Evolutionary conservation across 768 basidiomycete species (phyloP).

Genomic region (Lactifluus subvellereus): DNA sequence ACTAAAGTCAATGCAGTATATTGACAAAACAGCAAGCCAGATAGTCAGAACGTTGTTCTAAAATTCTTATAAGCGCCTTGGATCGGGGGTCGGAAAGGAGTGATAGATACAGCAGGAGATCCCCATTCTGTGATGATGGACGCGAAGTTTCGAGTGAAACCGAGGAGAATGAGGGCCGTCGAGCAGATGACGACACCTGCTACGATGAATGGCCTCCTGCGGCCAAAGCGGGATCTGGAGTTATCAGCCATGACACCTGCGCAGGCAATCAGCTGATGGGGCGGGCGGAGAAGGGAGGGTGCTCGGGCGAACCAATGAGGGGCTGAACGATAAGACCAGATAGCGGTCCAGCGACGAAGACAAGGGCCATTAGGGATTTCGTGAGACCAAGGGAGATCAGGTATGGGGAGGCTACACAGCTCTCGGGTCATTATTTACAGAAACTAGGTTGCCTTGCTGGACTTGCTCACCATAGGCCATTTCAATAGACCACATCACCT

Average conservation of each 20-base stretch:
- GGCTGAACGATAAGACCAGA: conserved; percentile 91
- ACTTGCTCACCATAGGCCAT: conserved; percentile 70
- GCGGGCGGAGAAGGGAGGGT: not conserved
- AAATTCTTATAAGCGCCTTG: conserved; percentile 20
- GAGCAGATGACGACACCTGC: conserved; percentile 60
- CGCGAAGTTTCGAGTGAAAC: conserved; percentile 72
- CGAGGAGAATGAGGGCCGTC: conserved; percentile 71
- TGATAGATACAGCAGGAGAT: conserved; percentile 32
- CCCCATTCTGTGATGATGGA: conserved; percentile 36
- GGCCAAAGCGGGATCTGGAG: conserved; percentile 75
- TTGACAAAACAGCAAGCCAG: conserved; percentile 65
- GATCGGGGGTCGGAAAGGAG: not conserved
- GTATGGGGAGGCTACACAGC: conserved; percentile 69
- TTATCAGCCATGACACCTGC: conserved; percentile 71
- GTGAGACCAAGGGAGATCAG: conserved; percentile 82
- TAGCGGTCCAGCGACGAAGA: conserved; percentile 88
- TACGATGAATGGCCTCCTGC: conserved; percentile 84
- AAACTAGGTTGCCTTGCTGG: not conserved
- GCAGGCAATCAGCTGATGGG: not conserved
- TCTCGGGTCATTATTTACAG: not conserved
- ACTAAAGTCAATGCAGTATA: conserved; percentile 63
- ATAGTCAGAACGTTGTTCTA: conserved; percentile 68
- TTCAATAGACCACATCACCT: conserved; percentile 90
- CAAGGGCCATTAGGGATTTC: conserved; percentile 82
- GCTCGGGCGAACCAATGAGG: conserved; percentile 54